phyloP scores from a whole-genome alignment of 2,329 filamentous ascomycete species.

The Venturiaceae sp. region DNA sequence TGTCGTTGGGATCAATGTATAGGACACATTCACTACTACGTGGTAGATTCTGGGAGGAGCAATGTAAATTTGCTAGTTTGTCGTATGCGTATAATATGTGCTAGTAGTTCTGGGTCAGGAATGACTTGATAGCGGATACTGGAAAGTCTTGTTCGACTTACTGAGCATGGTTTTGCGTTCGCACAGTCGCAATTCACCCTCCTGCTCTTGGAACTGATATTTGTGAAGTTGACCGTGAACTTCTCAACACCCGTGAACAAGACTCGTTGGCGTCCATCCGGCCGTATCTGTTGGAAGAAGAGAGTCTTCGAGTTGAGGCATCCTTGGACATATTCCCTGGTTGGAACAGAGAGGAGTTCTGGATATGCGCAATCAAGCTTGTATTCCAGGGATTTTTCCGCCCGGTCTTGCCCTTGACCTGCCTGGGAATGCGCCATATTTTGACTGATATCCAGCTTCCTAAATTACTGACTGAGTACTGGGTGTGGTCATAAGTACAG shows the following conservation, averaged over 20 bases:
- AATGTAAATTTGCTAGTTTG: no score
- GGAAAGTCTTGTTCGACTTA: neutral
- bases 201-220: neutral
- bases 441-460: neutral
- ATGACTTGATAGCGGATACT: neutral
- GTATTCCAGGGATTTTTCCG: no score
- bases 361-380: no score
- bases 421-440: neutral
- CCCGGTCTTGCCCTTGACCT: no score
- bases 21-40: no score
- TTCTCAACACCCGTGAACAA: neutral
- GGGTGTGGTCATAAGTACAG: neutral
- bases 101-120: neutral
- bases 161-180: neutral
- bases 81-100: neutral
- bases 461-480: neutral
- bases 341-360: no score
- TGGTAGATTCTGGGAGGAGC: no score
- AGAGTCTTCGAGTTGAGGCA: no score
- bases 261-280: neutral
- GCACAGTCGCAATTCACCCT: neutral
- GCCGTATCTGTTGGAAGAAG: no score
- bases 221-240: neutral
- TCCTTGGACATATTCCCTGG: no score
- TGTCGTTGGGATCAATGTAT: no score